These are phyloP conservation scores for Helichrysum umbraculigerum DNA, from an alignment of 129 eudicot species.

Conservation along the genomic window DNA sequence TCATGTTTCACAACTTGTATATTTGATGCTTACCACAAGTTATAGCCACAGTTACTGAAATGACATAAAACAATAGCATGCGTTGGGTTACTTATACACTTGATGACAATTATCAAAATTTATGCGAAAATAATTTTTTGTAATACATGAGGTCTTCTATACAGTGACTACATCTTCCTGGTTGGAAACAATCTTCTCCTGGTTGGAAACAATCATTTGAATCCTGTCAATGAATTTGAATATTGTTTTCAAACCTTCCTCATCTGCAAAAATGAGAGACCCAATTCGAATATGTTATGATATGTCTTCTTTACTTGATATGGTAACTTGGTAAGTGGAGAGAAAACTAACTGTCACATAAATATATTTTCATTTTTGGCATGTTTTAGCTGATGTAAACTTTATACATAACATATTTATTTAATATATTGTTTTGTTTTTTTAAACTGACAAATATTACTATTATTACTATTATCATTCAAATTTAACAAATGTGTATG, in stretches of 20 bases:
- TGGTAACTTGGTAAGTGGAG: no score
- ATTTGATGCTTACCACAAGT: background rate
- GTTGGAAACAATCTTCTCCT: background rate
- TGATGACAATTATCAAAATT: background rate
- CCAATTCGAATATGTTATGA: no score
- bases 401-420: no score
- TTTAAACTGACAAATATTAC: no score
- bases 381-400: no score
- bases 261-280: conserved; percentile 45
- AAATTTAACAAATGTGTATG: no score
- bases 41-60: background rate
- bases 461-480: no score
- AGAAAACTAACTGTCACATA: no score
- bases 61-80: background rate
- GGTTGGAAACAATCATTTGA: conserved; percentile 34
- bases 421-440: no score
- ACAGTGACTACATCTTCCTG: conserved; percentile 28
- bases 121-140: background rate
- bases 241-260: conserved; percentile 47
- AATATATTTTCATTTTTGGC: no score
- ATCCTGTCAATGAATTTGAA: conserved; percentile 54
- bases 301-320: no score
- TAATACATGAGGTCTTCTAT: background rate
- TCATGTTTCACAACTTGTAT: no score
- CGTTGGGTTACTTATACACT: background rate